phyloP scores from a whole-genome alignment of 1,139 yeast genomes.

The Hemisphaericaspora subhashii region DNA sequence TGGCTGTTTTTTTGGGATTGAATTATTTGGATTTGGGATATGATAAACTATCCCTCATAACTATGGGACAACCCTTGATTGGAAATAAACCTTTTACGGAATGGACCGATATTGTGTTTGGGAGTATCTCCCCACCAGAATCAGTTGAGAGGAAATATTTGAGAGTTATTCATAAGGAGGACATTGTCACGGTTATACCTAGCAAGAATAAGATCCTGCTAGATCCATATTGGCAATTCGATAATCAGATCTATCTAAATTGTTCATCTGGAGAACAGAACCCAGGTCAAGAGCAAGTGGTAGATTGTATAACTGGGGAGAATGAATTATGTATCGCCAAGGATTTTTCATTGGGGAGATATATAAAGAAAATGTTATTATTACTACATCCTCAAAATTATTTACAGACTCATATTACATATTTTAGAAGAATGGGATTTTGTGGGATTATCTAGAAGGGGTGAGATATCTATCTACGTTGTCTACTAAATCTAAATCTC shows the following conservation, averaged over 20 bases:
- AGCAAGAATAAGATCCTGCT: conserved; percentile 21
- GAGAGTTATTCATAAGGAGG: conserved; percentile 47
- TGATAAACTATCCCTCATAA: conserved; percentile 34
- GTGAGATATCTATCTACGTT: no score
- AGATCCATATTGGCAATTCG: conserved; percentile 37
- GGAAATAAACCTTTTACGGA: conserved; percentile 43
- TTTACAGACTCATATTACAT: conserved; percentile 45
- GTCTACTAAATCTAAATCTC: conserved; percentile 35
- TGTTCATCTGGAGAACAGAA: conserved; percentile 27
- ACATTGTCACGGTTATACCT: conserved; percentile 49
- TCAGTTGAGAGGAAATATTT: conserved; percentile 30
- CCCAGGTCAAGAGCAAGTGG: conserved; percentile 32
- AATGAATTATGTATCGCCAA: conserved; percentile 39
- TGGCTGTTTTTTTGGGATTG: conserved; percentile 40
- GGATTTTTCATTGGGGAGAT: conserved; percentile 19
- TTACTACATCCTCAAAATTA: conserved; percentile 24
- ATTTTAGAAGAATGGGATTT: conserved; percentile 48
- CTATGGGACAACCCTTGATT: conserved; percentile 54
- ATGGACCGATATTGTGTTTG: conserved; percentile 39
- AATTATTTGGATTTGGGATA: conserved; percentile 38
- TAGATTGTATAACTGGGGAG: conserved; percentile 32
- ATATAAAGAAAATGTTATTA: no score
- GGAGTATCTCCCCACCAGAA: conserved; percentile 25
- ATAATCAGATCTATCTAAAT: conserved; percentile 48
- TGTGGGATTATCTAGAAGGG: conserved; percentile 40